Percentiles rank a stretch among this genome's conserved stretches.
phyloP scores from a whole-genome alignment of 2,329 filamentous ascomycete species.

The Ophiostoma montium region DNA sequence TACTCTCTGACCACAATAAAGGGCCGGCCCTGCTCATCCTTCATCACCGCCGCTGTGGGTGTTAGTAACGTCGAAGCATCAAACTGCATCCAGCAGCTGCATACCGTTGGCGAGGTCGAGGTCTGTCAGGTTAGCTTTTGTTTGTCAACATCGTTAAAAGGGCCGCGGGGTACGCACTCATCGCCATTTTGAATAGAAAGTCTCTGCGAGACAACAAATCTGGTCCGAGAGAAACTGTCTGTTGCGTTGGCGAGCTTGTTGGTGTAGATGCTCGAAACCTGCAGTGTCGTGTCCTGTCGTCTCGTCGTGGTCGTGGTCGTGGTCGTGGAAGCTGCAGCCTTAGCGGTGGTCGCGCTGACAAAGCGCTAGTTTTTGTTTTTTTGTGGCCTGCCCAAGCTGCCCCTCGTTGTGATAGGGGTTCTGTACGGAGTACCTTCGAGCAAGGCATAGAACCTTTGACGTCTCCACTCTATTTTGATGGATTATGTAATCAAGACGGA shows the following conservation, averaged over 20 bases:
- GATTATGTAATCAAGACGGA: too few relatives aligned
- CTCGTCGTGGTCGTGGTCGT: too few relatives aligned
- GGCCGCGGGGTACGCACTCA: slow-evolving; percentile 35
- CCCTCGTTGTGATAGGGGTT: slow-evolving; percentile 2
- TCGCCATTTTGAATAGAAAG: slow-evolving; percentile 34
- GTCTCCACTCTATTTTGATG: too few relatives aligned
- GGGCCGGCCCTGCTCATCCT: slow-evolving; percentile 92
- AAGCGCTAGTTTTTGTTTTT: slow-evolving; percentile 8
- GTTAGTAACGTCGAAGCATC: too few relatives aligned
- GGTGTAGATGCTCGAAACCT: slow-evolving; percentile 3
- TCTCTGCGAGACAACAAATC: slow-evolving; percentile 4
- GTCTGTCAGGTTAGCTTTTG: slow-evolving; percentile 33
- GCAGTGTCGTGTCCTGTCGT: background rate
- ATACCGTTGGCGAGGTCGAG: slow-evolving; percentile 75
- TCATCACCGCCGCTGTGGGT: slow-evolving; percentile 55
- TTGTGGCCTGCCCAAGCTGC: slow-evolving; percentile 7
- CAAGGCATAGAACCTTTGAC: background rate
- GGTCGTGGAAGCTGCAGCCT: too few relatives aligned
- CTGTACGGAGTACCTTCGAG: background rate
- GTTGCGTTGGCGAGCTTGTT: background rate
- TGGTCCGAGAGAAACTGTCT: background rate
- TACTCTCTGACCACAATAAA: slow-evolving; percentile 98
- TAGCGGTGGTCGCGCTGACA: slow-evolving; percentile 8
- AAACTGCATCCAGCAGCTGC: slow-evolving; percentile 6
- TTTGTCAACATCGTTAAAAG: background rate